Base-by-base conservation (phyloP, 163 green algal genomes). In the Scenedesmus sp. region DNA sequence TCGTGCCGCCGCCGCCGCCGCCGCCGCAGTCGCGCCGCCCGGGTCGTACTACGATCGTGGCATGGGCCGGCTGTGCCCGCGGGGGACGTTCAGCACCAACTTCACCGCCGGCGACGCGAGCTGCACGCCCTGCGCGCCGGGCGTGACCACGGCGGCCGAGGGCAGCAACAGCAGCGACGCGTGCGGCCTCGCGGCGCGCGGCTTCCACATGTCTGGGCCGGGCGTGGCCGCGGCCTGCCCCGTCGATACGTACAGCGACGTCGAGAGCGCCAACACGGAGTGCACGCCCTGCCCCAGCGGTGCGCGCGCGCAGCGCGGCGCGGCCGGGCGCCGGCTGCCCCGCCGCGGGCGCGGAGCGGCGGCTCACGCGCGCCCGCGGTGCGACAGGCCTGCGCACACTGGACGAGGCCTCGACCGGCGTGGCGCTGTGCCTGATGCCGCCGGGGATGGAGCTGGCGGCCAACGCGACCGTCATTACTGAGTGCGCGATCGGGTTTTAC, bases 11-110 rank as follows among this genome's bases (percentile, higher is more conserved):
- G 63, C 63, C 57, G 63, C n/a, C 57, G 17, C 44, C 29, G 36
- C 63, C 44, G 42, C 3, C 22, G 57, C 28, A 69, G 60, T 69
- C 18, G 60, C 60, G n/a, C 60, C 60, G 24, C 26, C 60, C 28
- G 60, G 60, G 4, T 48, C 18, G 17, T 69, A 69, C 29, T 69
- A 69, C 18, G 60, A 69, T 11, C 60, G 60, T 50, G 60, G 60
- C 31, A 15, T 29, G 4, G 60, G 10, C 26, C 11, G 18, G 11
- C 10, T n/a, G n/a, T 69, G 60, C 60, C 60, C 60, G 13, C 11
- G 26, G 26, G 60, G 60, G 31, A 69, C 60, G 47, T 69, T 53
- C 29, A 69, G 60, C 33, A 39, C 31, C 15, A 69, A 29, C 4
- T 69, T 53, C 60, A 69, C 14, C 60, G 50, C 18, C n/a, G 29